These are phyloP conservation scores for Pelargonium cotyledonis DNA, from an alignment of 441 rosid species.

Conservation along the genomic window DNA sequence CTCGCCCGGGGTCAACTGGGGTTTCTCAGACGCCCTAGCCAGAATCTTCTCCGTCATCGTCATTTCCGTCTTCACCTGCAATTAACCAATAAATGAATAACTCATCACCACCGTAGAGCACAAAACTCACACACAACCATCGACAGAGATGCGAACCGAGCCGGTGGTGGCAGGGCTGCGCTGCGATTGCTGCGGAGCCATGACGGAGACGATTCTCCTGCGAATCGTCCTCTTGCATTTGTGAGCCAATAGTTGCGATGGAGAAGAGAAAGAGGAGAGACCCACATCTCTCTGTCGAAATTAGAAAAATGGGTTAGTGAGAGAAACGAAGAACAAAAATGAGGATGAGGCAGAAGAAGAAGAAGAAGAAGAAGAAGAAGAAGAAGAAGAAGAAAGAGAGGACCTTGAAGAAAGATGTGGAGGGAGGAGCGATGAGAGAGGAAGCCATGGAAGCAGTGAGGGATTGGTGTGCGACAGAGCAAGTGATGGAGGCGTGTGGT, in stretches of 20 bases:
- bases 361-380: too few species aligned
- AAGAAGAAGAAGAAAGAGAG: background rate
- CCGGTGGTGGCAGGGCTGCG: conserved; percentile 73
- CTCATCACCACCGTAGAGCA: background rate
- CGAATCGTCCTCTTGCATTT: conserved; percentile 51
- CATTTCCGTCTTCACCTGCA: conserved; percentile 81
- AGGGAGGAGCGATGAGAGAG: conserved; percentile 39
- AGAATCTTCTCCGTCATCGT: conserved; percentile 91
- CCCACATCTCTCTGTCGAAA: conserved; percentile 45
- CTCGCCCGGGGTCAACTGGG: conserved; percentile 74
- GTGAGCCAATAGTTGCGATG: conserved; percentile 41
- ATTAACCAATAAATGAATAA: conserved; percentile 1
- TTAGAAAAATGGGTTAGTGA: background rate
- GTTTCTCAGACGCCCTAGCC: conserved; percentile 72
- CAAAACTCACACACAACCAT: background rate
- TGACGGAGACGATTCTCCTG: conserved; percentile 59
- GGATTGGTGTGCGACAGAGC: too few species aligned
- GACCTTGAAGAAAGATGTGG: conserved; percentile 33
- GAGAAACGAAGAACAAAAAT: background rate
- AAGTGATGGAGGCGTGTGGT: too few species aligned
- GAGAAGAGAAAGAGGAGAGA: conserved; percentile 33
- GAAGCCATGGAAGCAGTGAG: conserved; percentile 59
- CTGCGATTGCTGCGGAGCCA: conserved; percentile 72
- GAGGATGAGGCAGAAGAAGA: background rate
- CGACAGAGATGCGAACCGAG: conserved; percentile 42